A percentile compares a stretch with the other conserved stretches of the same genome.
phyloP scores from a whole-genome alignment of 805 yeast genomes.

The Brettanomyces bruxellensis region DNA sequence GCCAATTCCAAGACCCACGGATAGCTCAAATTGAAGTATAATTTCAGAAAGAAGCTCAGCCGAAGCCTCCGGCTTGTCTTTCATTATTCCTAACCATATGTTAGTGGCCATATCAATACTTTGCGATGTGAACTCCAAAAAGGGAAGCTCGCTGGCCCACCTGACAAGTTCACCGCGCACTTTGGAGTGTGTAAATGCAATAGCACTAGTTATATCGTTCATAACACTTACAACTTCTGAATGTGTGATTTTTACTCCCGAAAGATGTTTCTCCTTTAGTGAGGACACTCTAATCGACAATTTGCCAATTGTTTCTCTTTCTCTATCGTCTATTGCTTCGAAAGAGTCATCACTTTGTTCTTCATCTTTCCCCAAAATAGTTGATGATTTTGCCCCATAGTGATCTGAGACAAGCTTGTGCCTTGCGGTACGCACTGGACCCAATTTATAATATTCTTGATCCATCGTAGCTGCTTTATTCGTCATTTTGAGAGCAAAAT shows the following conservation, averaged over 20 bases:
- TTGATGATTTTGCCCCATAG: background rate
- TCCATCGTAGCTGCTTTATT: conserved; percentile 61
- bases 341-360: too few species aligned
- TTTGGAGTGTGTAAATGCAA: conserved; percentile 26
- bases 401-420: background rate
- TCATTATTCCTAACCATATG: conserved; percentile 75
- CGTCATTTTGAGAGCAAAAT: conserved; percentile 87
- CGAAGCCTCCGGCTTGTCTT: conserved; percentile 52
- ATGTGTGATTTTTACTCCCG: conserved; percentile 15
- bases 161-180: conserved; percentile 39
- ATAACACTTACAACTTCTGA: conserved; percentile 32
- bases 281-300: background rate
- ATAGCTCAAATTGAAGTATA: conserved; percentile 55
- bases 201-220: conserved; percentile 30
- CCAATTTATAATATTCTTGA: conserved; percentile 47
- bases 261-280: background rate
- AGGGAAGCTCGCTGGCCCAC: conserved; percentile 61
- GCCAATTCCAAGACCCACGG: conserved; percentile 54
- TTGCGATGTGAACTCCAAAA: conserved; percentile 49
- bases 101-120: conserved; percentile 57
- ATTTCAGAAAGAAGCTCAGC: conserved; percentile 60
- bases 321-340: background rate
- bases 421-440: background rate
- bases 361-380: background rate
- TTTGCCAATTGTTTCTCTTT: background rate